phyloP scores from a whole-genome alignment of 202 grass and related monocot genomes.

The Dendrocalamus latiflorus region DNA sequence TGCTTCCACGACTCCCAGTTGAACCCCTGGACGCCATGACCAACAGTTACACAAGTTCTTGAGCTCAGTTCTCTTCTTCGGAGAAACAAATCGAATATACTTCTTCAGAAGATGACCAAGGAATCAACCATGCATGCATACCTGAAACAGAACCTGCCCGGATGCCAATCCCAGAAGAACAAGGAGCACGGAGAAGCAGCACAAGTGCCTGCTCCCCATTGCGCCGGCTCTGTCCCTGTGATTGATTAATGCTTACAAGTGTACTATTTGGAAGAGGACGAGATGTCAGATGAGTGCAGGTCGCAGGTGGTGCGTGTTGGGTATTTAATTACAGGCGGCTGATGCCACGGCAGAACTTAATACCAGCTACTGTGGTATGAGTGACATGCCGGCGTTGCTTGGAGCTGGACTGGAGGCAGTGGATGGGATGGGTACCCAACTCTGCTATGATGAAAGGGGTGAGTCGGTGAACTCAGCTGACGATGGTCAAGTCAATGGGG shows the following conservation, averaged over 20 bases:
- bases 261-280: too few species aligned
- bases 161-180: slow-evolving; percentile 7
- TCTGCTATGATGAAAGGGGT: not conserved
- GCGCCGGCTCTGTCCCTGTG: not conserved
- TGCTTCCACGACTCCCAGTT: slow-evolving; percentile 84
- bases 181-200: slow-evolving; percentile 2
- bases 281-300: not conserved
- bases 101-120: not conserved
- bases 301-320: not conserved
- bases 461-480: not conserved
- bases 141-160: slow-evolving; percentile 47
- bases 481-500: too few species aligned
- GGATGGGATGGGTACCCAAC: not conserved
- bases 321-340: slow-evolving; percentile 21
- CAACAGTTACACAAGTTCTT: not conserved
- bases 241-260: not conserved
- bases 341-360: not conserved
- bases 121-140: not conserved
- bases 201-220: slow-evolving; percentile 17
- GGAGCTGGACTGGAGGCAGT: not conserved
- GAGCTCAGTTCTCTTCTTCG: not conserved
- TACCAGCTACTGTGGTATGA: not conserved
- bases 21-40: slow-evolving; percentile 51
- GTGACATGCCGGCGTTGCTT: slow-evolving; percentile 5
- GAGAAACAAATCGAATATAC: not conserved